Evolutionary conservation across 768 basidiomycete genomes (phyloP).

Genomic region (Russula olivacea): DNA sequence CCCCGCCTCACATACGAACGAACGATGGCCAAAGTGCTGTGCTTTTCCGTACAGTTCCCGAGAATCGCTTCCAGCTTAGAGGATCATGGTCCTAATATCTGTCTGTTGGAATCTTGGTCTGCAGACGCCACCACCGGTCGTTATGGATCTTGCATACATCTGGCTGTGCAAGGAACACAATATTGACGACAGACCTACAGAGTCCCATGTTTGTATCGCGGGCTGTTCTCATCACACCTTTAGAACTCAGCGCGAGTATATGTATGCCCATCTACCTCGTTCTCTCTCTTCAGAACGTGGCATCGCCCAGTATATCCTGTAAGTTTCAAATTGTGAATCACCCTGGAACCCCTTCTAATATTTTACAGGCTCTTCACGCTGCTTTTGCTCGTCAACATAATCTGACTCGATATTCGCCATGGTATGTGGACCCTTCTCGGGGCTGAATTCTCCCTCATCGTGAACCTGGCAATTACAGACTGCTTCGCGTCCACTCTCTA

Average conservation of each 20-base stretch:
- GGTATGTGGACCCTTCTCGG: not conserved
- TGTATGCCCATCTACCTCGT: not conserved
- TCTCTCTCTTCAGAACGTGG: conserved; percentile 2
- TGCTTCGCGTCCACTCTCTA: not conserved
- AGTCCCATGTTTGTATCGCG: not conserved
- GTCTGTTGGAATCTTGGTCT: not conserved
- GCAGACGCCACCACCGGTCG: not conserved
- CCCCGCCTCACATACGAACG: not conserved
- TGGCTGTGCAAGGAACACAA: not conserved
- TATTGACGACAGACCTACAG: not conserved
- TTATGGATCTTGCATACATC: not conserved
- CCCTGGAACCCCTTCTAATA: not conserved
- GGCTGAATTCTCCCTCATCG: not conserved
- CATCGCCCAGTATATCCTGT: not conserved
- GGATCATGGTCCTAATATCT: not conserved
- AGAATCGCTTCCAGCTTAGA: not conserved
- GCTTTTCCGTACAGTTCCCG: conserved; percentile 12
- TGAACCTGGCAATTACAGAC: not conserved
- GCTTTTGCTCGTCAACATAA: not conserved
- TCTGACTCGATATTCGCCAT: not conserved
- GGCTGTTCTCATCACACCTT: not conserved
- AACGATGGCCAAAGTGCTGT: conserved; percentile 2
- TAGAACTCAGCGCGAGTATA: conserved; percentile 2
- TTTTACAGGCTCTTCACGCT: not conserved
- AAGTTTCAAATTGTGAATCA: not conserved